Base-by-base conservation (phyloP, 2,329 filamentous ascomycete genomes). In the Colletotrichum theobromicola region DNA sequence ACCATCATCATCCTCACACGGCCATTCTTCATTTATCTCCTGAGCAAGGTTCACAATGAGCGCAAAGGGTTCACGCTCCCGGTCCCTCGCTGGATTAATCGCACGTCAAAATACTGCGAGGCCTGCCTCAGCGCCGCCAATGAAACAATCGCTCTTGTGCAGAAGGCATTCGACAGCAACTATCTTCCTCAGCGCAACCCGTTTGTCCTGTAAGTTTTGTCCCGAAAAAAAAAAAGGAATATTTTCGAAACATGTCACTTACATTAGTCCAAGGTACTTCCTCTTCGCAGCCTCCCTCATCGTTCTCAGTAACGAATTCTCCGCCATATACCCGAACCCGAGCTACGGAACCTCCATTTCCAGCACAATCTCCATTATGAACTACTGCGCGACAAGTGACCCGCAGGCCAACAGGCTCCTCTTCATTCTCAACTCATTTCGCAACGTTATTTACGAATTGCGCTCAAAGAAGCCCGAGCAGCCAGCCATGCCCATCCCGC, bases 1-100 rank as follows among this genome's bases (percentile, higher is more conserved):
- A 90, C 90, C 1, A 87, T 93, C 55, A 88, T 93, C 30, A 84
- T 94, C 0, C 85, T 94, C 2, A 92, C 90, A 2, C 86, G 92
- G 32, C 92, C 92, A 0, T 93, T 93, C 79, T 91, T 93, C 72
- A 82, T 93, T 16, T 90, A 88, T 72, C 85, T 91, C 15, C 84
- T 92, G 53, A 90, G 85, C 70, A 82, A 84, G 78, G 79, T 81
- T 3, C 80, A 82, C 42, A 79, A 81, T 74, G 79, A 84, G 72
- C 77, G 80, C 62, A 77, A 83, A 71, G 70, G 79, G 65, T 75
- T 75, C 58, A 34, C 57, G 16, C 32, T 77, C 15, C 70, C 70
- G 24, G 74, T 76, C 7, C 74, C 74, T 9, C 67, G 74, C 10
- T 77, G 76, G 76, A 74, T 76, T 32, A 76, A 75, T 28, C 71